These are phyloP conservation scores for Posidonia australis DNA, from an alignment of 106 monocot genomes.

Conservation along the genomic window DNA sequence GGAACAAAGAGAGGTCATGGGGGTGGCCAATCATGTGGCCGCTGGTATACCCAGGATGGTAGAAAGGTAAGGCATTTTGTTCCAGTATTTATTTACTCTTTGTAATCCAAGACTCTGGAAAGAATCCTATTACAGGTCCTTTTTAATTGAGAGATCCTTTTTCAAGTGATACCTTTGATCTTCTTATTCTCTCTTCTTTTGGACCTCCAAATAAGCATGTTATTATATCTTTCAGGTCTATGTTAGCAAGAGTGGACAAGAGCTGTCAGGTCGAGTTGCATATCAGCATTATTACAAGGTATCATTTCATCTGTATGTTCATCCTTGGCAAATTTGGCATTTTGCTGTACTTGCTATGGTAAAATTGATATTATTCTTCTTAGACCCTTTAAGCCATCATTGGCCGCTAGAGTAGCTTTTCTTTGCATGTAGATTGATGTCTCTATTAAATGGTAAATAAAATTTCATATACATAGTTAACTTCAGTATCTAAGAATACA, in stretches of 20 bases:
- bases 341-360: no score
- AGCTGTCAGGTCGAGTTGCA: conserved; percentile 17
- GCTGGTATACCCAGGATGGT: conserved; percentile 87
- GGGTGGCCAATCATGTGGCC: conserved; percentile 36
- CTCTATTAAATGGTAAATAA: no score
- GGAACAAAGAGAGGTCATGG: conserved; percentile 49
- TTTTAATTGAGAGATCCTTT: neutral
- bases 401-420: no score
- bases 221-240: conserved; percentile 15
- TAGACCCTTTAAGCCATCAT: no score
- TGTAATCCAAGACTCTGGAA: neutral
- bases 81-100: neutral
- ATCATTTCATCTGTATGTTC: neutral
- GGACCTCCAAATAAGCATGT: neutral
- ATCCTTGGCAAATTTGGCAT: no score
- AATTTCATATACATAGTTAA: no score
- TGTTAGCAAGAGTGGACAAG: conserved; percentile 22
- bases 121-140: neutral
- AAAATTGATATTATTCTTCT: no score
- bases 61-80: conserved; percentile 50
- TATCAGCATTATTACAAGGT: conserved; percentile 20
- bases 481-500: no score
- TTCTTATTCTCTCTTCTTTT: neutral
- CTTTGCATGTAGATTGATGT: no score
- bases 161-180: neutral